Conservation (phyloP, 108 stramenopile genomes). For the Pseudonitzschia multiseries region DNA sequence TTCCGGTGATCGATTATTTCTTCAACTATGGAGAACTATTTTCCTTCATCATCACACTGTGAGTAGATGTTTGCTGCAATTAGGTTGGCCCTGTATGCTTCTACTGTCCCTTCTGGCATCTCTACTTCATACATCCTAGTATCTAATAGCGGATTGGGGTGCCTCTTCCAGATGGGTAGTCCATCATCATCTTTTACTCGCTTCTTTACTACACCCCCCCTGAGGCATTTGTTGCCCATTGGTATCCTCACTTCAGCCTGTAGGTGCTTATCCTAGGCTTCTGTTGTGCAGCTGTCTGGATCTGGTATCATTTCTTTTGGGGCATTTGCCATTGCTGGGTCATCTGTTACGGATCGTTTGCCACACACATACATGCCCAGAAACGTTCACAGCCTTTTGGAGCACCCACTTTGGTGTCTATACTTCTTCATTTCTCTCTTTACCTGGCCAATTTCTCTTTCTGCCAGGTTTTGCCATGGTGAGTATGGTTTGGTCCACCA, state of each 20-base stretch:
- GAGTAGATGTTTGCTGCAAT: conserved; percentile 35
- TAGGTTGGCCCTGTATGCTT: conserved; percentile 27
- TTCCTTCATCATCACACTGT: conserved; percentile 26
- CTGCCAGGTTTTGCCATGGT: not conserved
- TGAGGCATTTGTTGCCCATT: not conserved
- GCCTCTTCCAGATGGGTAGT: conserved; percentile 7
- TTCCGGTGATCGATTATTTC: conserved; percentile 31
- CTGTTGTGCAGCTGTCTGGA: conserved; percentile 2
- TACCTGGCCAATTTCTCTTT: not conserved
- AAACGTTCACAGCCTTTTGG: conserved; percentile 29
- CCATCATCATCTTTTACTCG: conserved; percentile 13
- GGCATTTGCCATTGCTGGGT: too few relatives aligned
- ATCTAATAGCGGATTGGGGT: conserved; percentile 30
- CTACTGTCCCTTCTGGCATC: conserved; percentile 16
- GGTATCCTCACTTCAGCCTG: conserved; percentile 5
- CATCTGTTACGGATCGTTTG: not conserved
- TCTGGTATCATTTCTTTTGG: not conserved
- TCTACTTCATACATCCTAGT: conserved; percentile 25
- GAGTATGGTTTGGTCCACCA: conserved; percentile 25
- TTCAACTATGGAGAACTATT: not conserved
- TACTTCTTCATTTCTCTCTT: not conserved
- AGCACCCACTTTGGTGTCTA: not conserved
- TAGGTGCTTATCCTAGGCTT: conserved; percentile 8
- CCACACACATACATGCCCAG: conserved; percentile 48
- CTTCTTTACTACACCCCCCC: not conserved